Evolutionary conservation across 1,284 basidiomycete species (phyloP).

Genomic region (Lentinus polychrous): DNA sequence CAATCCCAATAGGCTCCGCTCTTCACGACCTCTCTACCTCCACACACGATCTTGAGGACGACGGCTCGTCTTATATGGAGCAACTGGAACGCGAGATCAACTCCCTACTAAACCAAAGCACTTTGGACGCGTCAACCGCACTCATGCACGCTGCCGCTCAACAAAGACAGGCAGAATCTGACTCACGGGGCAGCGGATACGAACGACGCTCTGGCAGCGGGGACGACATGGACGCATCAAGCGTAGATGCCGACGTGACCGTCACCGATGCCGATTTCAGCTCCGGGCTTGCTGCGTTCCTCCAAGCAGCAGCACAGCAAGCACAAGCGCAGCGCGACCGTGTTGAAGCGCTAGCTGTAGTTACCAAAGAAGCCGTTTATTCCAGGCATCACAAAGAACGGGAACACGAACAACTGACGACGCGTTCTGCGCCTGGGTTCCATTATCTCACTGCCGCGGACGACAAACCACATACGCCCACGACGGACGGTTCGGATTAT

Average conservation of each 20-base stretch:
- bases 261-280: slow-evolving; percentile 30
- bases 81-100: slow-evolving; percentile 71
- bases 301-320: slow-evolving; percentile 67
- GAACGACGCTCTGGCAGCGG: background rate
- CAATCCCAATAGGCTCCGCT: slow-evolving; percentile 18
- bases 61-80: slow-evolving; percentile 49
- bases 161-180: slow-evolving; percentile 45
- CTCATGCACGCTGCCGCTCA: slow-evolving; percentile 54
- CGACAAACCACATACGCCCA: slow-evolving; percentile 15
- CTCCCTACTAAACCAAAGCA: slow-evolving; percentile 61
- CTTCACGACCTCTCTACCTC: slow-evolving; percentile 23
- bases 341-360: slow-evolving; percentile 31
- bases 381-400: slow-evolving; percentile 33
- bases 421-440: slow-evolving; percentile 65
- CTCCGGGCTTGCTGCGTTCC: slow-evolving; percentile 58
- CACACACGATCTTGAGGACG: slow-evolving; percentile 24
- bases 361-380: background rate
- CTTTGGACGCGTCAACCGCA: slow-evolving; percentile 54
- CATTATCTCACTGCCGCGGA: slow-evolving; percentile 63
- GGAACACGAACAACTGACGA: slow-evolving; percentile 38
- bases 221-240: background rate
- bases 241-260: background rate
- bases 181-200: slow-evolving; percentile 9
- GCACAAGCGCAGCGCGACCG: slow-evolving; percentile 42
- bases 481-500: slow-evolving; percentile 49